Conservation (phyloP, 140 eudicot genomes). For the Ambrosia hybrid region DNA sequence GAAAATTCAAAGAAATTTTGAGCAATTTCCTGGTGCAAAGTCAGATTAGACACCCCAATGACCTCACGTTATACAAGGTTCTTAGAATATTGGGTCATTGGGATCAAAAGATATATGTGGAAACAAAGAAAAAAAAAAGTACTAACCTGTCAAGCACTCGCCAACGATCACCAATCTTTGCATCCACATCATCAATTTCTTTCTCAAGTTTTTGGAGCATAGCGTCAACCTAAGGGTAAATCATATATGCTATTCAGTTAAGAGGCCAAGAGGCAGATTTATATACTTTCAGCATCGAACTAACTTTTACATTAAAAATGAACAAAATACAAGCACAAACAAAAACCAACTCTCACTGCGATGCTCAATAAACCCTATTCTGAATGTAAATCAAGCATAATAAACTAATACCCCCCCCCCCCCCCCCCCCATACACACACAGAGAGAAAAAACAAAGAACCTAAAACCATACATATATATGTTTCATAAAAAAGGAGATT, state of each 20-base stretch:
- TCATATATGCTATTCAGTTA: constrained; percentile 6
- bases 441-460: too few relatives aligned
- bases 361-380: not conserved
- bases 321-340: not conserved
- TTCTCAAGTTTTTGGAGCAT: constrained; percentile 91
- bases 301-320: not conserved
- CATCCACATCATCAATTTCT: constrained; percentile 94
- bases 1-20: constrained; percentile 10
- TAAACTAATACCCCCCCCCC: too few relatives aligned
- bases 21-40: constrained; percentile 7
- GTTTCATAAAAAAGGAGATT: too few relatives aligned
- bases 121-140: not conserved
- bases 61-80: constrained; percentile 1
- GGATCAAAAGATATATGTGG: not conserved
- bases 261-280: constrained; percentile 7
- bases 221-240: constrained; percentile 66
- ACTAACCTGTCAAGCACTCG: constrained; percentile 74
- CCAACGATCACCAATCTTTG: constrained; percentile 87
- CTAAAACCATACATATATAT: too few relatives aligned
- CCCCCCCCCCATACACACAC: too few relatives aligned
- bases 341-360: not conserved
- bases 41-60: constrained; percentile 1
- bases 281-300: constrained; percentile 3
- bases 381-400: too few relatives aligned
- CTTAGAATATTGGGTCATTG: not conserved